Evolutionary conservation across 2,329 filamentous ascomycete genomes (phyloP).

Genomic region (Aureobasidium pullulans): DNA sequence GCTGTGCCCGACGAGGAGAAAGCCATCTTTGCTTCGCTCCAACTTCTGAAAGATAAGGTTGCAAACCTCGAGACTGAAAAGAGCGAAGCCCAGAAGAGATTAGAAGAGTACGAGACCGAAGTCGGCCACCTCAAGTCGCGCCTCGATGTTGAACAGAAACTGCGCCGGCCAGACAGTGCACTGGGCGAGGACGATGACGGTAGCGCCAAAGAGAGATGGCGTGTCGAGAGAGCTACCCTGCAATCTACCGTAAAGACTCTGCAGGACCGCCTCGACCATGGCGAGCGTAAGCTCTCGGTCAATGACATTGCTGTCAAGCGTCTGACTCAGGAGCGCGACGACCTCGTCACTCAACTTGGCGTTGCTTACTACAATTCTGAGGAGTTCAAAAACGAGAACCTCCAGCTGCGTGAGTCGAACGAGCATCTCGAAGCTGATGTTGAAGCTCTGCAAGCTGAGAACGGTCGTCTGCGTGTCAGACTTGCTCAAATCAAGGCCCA

Average conservation of each 20-base stretch:
- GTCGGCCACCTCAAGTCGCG: constrained; percentile 45
- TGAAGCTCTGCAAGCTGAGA: constrained; percentile 33
- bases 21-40: constrained; percentile 53
- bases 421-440: constrained; percentile 89
- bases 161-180: constrained; percentile 40
- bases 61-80: constrained; percentile 50
- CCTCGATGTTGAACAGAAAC: constrained; percentile 34
- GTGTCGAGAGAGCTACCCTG: constrained; percentile 44
- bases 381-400: constrained; percentile 48
- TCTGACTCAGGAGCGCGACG: constrained; percentile 57
- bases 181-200: constrained; percentile 43
- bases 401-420: constrained; percentile 72
- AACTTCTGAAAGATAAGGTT: constrained; percentile 52
- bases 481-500: constrained; percentile 28
- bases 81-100: constrained; percentile 44
- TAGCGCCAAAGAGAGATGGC: constrained; percentile 31
- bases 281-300: constrained; percentile 55
- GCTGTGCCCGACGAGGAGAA: constrained; percentile 56
- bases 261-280: constrained; percentile 54
- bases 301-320: constrained; percentile 57
- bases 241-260: constrained; percentile 54
- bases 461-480: constrained; percentile 33
- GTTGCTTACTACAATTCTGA: constrained; percentile 53
- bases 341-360: constrained; percentile 55
- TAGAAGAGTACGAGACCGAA: constrained; percentile 54